phyloP scores from a whole-genome alignment of 176 grass and related monocot species.

The Puccinellia tenuiflora region DNA sequence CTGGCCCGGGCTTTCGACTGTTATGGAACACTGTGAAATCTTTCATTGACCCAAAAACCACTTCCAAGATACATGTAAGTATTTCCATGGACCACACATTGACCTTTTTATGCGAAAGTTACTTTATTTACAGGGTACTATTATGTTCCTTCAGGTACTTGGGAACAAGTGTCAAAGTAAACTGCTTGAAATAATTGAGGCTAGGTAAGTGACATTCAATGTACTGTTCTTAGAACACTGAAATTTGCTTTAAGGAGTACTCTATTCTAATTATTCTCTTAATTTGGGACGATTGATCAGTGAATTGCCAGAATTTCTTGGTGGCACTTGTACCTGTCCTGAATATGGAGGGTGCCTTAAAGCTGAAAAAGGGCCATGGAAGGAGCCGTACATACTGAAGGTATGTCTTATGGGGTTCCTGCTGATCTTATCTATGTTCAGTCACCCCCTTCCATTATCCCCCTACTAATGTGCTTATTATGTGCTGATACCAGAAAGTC shows the following conservation, averaged over 20 bases:
- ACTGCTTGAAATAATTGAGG: constrained; percentile 83
- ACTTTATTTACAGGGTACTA: not conserved
- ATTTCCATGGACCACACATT: not conserved
- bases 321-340: constrained; percentile 76
- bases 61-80: constrained; percentile 95
- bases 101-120: not conserved
- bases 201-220: constrained; percentile 41
- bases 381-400: constrained; percentile 82
- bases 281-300: constrained; percentile 34
- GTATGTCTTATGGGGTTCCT: constrained; percentile 20
- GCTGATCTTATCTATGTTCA: not conserved
- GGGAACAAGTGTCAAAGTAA: constrained; percentile 89
- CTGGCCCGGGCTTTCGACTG: constrained; percentile 80
- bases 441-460: not conserved
- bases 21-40: constrained; percentile 90
- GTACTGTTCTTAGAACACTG: not conserved
- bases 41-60: constrained; percentile 94
- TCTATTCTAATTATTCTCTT: constrained; percentile 5
- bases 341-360: constrained; percentile 89
- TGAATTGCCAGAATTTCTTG: constrained; percentile 87
- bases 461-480: constrained; percentile 1
- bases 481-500: constrained; percentile 62
- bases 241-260: constrained; percentile 5
- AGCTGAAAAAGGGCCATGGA: constrained; percentile 93
- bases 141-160: constrained; percentile 67